Conservation (phyloP, 805 yeast genomes). For the Myxozyma geophila region DNA sequence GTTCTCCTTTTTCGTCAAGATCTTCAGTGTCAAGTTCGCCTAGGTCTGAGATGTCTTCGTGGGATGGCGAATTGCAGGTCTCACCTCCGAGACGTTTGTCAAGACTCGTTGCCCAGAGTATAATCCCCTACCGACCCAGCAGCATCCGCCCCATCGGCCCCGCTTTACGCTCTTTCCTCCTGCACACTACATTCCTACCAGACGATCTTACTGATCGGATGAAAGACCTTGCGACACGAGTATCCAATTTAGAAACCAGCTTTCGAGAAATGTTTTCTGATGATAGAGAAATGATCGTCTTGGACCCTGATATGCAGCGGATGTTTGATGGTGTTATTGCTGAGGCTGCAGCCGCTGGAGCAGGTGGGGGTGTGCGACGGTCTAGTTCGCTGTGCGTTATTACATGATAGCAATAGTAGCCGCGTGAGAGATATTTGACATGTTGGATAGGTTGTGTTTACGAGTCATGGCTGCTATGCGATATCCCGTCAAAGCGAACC, state of each 20-base stretch:
- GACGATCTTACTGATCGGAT: no score
- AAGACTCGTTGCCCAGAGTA: not conserved
- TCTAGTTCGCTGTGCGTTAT: slow-evolving; percentile 6
- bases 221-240: not conserved
- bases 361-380: not conserved
- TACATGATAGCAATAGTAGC: not conserved
- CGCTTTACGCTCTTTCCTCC: not conserved
- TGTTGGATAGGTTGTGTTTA: no score
- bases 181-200: no score
- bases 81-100: not conserved
- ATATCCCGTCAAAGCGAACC: no score
- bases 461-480: no score
- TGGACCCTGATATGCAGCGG: not conserved
- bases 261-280: not conserved
- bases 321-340: not conserved
- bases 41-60: not conserved
- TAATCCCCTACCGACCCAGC: not conserved
- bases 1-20: no score
- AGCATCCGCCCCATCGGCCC: not conserved
- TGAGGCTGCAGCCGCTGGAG: not conserved
- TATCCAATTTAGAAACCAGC: not conserved
- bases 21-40: not conserved
- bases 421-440: no score
- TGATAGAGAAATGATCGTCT: not conserved
- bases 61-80: no score